phyloP scores from a whole-genome alignment of 2,329 filamentous ascomycete species.

The Beauveria caledonica region DNA sequence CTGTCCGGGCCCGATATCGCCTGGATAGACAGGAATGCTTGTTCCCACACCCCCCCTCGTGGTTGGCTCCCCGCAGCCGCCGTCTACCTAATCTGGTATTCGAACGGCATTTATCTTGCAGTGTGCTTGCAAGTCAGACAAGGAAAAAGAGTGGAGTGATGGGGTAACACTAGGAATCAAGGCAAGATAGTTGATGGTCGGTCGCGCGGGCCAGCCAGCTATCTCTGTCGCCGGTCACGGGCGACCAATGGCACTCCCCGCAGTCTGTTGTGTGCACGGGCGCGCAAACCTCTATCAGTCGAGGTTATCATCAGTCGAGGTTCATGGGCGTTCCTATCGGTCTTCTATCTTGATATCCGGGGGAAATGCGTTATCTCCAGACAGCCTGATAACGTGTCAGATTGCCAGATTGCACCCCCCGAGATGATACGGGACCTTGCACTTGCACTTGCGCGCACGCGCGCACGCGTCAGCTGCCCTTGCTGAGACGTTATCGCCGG shows the following conservation, averaged over 20 bases:
- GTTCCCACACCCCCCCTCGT: not conserved
- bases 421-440: not conserved
- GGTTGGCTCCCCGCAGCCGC: conserved; percentile 1
- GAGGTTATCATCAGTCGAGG: not conserved
- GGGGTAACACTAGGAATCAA: conserved; percentile 4
- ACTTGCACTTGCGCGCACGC: not conserved
- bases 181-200: not conserved
- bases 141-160: conserved; percentile 4
- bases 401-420: not conserved
- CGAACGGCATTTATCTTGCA: conserved; percentile 1
- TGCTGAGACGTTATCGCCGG: not conserved
- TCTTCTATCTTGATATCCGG: not conserved
- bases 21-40: not conserved
- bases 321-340: not conserved
- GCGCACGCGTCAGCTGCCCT: not conserved
- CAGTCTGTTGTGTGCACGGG: not conserved
- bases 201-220: conserved; percentile 28
- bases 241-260: conserved; percentile 25
- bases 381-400: not conserved
- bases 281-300: not conserved
- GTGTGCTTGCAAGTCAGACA: not conserved
- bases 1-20: conserved; percentile 11
- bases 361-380: not conserved
- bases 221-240: conserved; percentile 48
- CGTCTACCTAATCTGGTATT: conserved; percentile 8